These are phyloP conservation scores for Suillus lakei DNA, from an alignment of 768 basidiomycete genomes.

Conservation along the genomic window DNA sequence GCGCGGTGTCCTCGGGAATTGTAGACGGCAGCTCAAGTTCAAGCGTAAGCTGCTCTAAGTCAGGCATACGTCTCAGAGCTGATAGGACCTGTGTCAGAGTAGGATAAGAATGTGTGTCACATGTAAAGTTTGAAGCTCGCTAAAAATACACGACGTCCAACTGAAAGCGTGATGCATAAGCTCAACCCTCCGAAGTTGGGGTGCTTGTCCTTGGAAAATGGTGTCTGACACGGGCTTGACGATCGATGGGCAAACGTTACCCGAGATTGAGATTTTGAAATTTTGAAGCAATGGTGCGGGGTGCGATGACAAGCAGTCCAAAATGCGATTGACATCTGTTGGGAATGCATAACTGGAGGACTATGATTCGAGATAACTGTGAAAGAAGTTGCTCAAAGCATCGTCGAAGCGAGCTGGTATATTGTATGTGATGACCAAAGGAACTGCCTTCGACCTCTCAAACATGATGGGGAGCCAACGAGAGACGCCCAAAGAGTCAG, in stretches of 20 bases:
- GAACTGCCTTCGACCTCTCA: constrained; percentile 46
- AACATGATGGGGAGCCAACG: constrained; percentile 50
- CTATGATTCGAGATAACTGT: constrained; percentile 39
- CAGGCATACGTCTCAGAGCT: constrained; percentile 1
- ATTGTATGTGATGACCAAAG: constrained; percentile 34
- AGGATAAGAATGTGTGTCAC: not conserved
- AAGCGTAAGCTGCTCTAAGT: not conserved
- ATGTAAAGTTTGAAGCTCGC: constrained; percentile 26
- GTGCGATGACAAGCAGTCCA: constrained; percentile 23
- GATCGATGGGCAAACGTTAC: constrained; percentile 18
- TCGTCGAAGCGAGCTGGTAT: constrained; percentile 15
- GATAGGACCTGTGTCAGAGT: not conserved
- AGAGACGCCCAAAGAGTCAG: constrained; percentile 62
- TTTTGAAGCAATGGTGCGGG: constrained; percentile 41
- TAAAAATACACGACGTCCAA: constrained; percentile 41
- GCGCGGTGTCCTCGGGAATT: constrained; percentile 5
- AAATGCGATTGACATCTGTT: constrained; percentile 23
- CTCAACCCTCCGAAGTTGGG: constrained; percentile 41
- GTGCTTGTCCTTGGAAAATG: constrained; percentile 37
- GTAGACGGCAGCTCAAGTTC: constrained; percentile 9
- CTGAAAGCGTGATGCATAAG: constrained; percentile 38
- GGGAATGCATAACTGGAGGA: constrained; percentile 34
- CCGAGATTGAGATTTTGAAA: constrained; percentile 29
- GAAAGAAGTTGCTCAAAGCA: constrained; percentile 24
- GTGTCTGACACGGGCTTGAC: constrained; percentile 27